Evolutionary conservation across 225 moss, liverwort and hornwort species (phyloP), one percentile per base, ranked within the genome.

Genomic region (Neckera pumila): DNA sequence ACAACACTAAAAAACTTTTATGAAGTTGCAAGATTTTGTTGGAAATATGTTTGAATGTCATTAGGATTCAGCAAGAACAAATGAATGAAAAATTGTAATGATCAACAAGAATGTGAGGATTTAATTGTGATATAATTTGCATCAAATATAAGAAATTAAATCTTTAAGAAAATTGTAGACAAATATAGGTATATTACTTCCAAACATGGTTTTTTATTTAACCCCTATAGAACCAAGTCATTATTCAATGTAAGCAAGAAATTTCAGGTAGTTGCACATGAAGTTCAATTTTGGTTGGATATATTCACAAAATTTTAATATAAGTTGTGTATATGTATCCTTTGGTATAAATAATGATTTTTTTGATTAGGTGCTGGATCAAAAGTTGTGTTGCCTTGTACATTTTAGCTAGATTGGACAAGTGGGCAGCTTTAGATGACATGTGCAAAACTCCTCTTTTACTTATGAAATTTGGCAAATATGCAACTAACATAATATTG

Each of bases 261-360:
- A 20, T 49, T 1, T 51, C 4, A 3, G 0, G 0, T 20, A 13
- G 8, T 13, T 75, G 33, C 0, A 2, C 0, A 33, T 1, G 21
- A 49, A 49, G 8, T 33, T 51, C 8, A 21, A 19, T 49, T 49
- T 49, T 12, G 2, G 20, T 33, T 0, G 0, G 1, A 20, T 33
- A 20, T 33, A 0, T 75, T 33, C 1, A 33, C 3, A 0, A 49
- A 33, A 20, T 33, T 17, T 49, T 20, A 49, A 33, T 1, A 10
- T 17, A 74, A 33, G 1, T 0, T 7, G 3, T 22, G 6, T 7
- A 40, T 23, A 69, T 40, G 5, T 65, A 14, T 2, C 13, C 0
- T 9, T 5, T 16, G 1, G 3, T 43, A 4, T 3, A 0, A 27
- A 15, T 22, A 27, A 9, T 8, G 3, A 23, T 2, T 30, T 73